Evolutionary conservation across 208 protist species (phyloP), one percentile per base, ranked within the genome.

Genomic region (Naegleria lovaniensis): DNA sequence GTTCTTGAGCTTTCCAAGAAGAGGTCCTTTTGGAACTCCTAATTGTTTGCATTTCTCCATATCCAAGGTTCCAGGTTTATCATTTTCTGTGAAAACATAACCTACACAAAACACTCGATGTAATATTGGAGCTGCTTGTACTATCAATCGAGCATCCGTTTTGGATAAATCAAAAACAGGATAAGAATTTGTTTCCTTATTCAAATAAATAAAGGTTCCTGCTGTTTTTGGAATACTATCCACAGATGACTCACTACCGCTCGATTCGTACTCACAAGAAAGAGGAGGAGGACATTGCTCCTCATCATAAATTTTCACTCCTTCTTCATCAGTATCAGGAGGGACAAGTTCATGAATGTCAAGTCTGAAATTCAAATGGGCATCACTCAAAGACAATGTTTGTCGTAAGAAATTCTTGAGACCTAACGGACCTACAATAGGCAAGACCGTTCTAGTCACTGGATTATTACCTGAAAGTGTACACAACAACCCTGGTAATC

Each of bases 11-110:
- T 92, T 39, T 25, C 75, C 43, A 13, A 92, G 43, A 11, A 92
- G 7, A 19, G 91, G 91, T 11, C 91, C 91, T 67, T 86, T 92
- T 48, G 91, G 91, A 55, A 92, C 90, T 39, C 90, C 90, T 9
- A 91, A 29, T 76, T 39, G 40, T 40, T 75, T 67, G 15, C 40
- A 29, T 22, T 58, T 76, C 40, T 91, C 84, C 79, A 67, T 40
- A 38, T 92, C 83, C 11, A 92, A 75, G 25, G 48, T 92, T n/a
- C 91, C 91, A 22, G 39, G 13, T 38, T 25, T 40, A 25, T 89
- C 55, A 19, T 92, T 33, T 52, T 92, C 91, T 29, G 22, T 25
- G 15, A 92, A 43, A 29, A 89, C 88, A 41, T 92, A 92, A 36
- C 91, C 91, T 9, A 92, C 39, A 51, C 86, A 91, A 22, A 76